Percentiles rank a stretch among this genome's conserved stretches.
Evolutionary conservation across 768 basidiomycete genomes (phyloP).

Genomic region (Brasilioporus rufonigricans): DNA sequence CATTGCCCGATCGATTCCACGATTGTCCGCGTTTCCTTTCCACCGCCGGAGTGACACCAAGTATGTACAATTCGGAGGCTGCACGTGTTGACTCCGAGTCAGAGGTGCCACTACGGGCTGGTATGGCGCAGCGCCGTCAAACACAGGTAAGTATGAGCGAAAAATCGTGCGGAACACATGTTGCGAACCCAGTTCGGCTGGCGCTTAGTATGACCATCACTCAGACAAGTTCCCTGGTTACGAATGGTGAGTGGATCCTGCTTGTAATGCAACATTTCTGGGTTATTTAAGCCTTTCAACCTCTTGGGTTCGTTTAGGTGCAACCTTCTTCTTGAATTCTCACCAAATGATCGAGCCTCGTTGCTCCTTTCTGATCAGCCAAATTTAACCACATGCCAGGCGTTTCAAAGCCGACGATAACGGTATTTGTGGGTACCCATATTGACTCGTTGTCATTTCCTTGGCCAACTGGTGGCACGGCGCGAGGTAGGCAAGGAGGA

Average conservation of each 20-base stretch:
- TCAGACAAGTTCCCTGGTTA: not conserved
- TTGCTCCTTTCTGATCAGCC: not conserved
- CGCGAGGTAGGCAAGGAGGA: slow-evolving; percentile 1
- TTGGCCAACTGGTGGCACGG: not conserved
- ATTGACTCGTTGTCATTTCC: not conserved
- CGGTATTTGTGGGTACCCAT: not conserved
- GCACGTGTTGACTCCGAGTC: not conserved
- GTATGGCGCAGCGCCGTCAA: not conserved
- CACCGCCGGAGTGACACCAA: not conserved
- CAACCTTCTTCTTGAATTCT: not conserved
- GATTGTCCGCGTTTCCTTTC: not conserved
- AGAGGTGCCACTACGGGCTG: no score
- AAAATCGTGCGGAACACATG: not conserved
- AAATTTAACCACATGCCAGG: not conserved
- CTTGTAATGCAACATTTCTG: no score
- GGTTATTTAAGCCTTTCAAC: no score
- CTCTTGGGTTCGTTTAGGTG: not conserved
- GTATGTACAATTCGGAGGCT: not conserved
- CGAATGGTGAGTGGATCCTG: not conserved
- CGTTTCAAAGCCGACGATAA: not conserved
- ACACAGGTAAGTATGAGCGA: not conserved
- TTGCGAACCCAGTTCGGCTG: not conserved
- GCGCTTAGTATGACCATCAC: not conserved
- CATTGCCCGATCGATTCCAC: no score
- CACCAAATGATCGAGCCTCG: not conserved